Evolutionary conservation across 2,329 filamentous ascomycete genomes (phyloP), one percentile per base, ranked within the genome.

Genomic region (Arthrobotrys sinensis): DNA sequence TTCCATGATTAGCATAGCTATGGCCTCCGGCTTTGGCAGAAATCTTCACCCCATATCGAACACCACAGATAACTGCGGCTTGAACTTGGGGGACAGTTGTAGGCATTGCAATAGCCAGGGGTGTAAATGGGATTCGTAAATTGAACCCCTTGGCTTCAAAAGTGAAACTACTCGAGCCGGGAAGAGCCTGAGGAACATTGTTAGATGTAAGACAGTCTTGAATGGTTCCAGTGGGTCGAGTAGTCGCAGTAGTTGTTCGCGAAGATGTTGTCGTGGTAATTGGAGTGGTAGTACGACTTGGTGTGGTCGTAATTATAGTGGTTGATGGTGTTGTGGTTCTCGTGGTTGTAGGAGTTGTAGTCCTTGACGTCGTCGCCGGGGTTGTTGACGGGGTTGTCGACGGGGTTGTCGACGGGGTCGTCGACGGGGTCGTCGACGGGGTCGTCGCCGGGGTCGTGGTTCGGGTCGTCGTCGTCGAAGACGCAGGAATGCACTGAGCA

Each of bases 101-200:
- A 0, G 84, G 84, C 46, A 82, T 82, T 0, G 82, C 83, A 7
- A 85, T 77, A 0, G 83, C 85, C 0, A 80, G 81, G 0, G 85
- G 85, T 3, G 79, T 82, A 50, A 81, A 82, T 14, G 80, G 78
- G 40, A 82, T 66, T 57, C 83, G 81, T 16, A 85, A 80, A 72
- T 85, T 85, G 79, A 81, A 84, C 4, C 82, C 81, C 16, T 81
- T 76, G 36, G 83, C 65, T 43, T 76, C 72, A 28, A 38, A 38
- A 45, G 48, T 66, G 45, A 73, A 81, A n/a, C 43, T 43, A 6
- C 70, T 16, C 19, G 71, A 68, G 4, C 48, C 63, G 10, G 66
- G 55, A 32, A 50, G 55, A 11, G 50, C 50, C 16, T 69, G 65
- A 1, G 65, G 65, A 16, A 69, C 65, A 40, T 48, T 57, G 12